These are phyloP conservation scores for Pharnaceum exiguum DNA, from an alignment of 148 eudicot genomes.

Conservation along the genomic window DNA sequence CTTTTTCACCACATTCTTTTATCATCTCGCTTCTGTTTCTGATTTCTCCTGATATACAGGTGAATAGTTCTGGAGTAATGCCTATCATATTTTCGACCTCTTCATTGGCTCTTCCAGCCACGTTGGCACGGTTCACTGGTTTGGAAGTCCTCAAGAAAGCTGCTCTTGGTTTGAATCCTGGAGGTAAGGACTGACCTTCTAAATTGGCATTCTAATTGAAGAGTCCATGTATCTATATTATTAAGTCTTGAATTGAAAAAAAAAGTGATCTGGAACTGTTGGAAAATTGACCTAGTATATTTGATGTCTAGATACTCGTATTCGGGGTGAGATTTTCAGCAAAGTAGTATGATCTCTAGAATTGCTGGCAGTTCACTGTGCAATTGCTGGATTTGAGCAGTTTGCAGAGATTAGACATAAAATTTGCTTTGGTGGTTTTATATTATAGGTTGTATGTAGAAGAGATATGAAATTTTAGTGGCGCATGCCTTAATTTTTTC, in stretches of 20 bases:
- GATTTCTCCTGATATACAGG: conserved; percentile 36
- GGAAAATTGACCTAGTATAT: no score
- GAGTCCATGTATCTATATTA: neutral
- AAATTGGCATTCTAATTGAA: neutral
- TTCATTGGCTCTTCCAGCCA: conserved; percentile 90
- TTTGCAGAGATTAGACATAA: no score
- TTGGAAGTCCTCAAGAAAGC: conserved; percentile 67
- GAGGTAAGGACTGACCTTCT: conserved; percentile 47
- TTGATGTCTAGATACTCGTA: no score
- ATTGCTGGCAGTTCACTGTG: no score
- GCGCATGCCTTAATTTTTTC: no score
- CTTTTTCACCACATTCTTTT: neutral
- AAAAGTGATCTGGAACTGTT: no score
- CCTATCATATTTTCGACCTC: conserved; percentile 99
- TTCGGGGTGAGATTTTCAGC: no score
- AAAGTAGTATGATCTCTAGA: no score
- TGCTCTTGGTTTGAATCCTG: conserved; percentile 81
- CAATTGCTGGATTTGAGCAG: no score
- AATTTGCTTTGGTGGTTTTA: no score
- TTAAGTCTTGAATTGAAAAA: neutral
- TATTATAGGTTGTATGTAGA: no score
- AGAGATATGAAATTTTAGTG: no score
- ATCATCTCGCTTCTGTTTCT: neutral
- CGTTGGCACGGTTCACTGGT: conserved; percentile 95
- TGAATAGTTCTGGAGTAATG: conserved; percentile 98